Conservation (phyloP, 2,329 filamentous ascomycete species). For the Mollisia scopiformis region DNA sequence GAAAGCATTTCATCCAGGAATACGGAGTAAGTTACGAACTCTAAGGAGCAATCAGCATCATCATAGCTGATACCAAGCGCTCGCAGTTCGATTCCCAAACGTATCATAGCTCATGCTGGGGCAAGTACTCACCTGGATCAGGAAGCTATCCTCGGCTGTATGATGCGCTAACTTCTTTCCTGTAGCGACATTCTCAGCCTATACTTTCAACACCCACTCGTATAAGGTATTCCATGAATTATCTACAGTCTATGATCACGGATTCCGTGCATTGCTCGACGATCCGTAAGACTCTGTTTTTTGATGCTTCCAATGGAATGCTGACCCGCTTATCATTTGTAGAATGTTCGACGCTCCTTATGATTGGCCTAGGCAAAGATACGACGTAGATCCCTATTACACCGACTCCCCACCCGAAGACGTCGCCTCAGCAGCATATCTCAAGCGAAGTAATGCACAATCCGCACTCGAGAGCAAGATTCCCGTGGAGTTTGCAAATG, state of each 20-base stretch:
- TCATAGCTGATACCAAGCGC: background rate
- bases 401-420: background rate
- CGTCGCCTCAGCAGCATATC: background rate
- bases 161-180: background rate
- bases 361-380: background rate
- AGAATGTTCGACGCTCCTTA: background rate
- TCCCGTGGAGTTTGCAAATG: background rate
- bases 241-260: conserved; percentile 15
- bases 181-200: background rate
- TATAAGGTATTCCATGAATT: background rate
- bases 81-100: conserved; percentile 19
- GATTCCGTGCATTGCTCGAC: conserved; percentile 15
- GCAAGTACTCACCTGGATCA: conserved; percentile 5
- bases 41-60: background rate
- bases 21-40: conserved; percentile 3
- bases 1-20: conserved; percentile 8
- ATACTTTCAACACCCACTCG: background rate
- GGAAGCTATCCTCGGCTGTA: background rate
- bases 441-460: background rate
- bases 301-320: background rate
- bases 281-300: conserved; percentile 8
- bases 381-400: background rate
- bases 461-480: background rate
- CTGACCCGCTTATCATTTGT: background rate
- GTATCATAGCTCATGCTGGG: conserved; percentile 11